Percentiles rank a stretch among this genome's conserved stretches.
Evolutionary conservation across 2,329 filamentous ascomycete genomes (phyloP).

Genomic region (Penicillium griseofulvum): DNA sequence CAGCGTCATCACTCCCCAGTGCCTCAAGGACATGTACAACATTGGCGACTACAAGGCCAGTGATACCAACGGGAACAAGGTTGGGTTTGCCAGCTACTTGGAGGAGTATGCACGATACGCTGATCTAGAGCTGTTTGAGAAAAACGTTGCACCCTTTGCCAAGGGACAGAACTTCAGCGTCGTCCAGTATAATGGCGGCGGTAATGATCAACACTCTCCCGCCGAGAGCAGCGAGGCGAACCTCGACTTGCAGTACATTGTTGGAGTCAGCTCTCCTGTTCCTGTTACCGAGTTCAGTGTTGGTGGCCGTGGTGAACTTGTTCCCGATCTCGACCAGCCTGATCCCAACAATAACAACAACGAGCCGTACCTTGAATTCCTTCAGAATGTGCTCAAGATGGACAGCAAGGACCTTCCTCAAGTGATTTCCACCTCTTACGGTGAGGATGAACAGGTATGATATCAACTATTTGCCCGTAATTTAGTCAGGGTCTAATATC

Average conservation of each 20-base stretch:
- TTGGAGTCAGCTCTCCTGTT: constrained; percentile 45
- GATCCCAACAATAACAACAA: constrained; percentile 43
- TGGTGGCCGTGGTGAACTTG: constrained; percentile 45
- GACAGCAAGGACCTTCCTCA: constrained; percentile 31
- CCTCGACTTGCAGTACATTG: constrained; percentile 51
- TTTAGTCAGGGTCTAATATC: neutral
- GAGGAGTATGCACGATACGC: constrained; percentile 50
- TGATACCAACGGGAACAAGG: constrained; percentile 35
- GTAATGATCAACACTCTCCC: constrained; percentile 29
- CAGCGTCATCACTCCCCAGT: constrained; percentile 46
- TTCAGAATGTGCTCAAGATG: constrained; percentile 34
- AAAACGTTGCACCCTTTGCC: constrained; percentile 40
- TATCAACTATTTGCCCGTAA: neutral
- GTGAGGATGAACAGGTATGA: constrained; percentile 41
- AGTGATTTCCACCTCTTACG: constrained; percentile 43
- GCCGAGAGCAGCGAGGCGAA: constrained; percentile 46
- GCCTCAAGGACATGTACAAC: constrained; percentile 49
- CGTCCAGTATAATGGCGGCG: constrained; percentile 43
- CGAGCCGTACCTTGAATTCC: constrained; percentile 45
- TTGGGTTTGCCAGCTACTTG: constrained; percentile 49
- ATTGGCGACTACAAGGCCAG: constrained; percentile 43
- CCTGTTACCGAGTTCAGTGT: constrained; percentile 50
- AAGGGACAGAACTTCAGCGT: constrained; percentile 47
- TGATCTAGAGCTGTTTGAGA: constrained; percentile 45
- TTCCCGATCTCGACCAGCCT: constrained; percentile 51